Conservation (phyloP, 306 rosid species). For the Malus sylvestris region DNA sequence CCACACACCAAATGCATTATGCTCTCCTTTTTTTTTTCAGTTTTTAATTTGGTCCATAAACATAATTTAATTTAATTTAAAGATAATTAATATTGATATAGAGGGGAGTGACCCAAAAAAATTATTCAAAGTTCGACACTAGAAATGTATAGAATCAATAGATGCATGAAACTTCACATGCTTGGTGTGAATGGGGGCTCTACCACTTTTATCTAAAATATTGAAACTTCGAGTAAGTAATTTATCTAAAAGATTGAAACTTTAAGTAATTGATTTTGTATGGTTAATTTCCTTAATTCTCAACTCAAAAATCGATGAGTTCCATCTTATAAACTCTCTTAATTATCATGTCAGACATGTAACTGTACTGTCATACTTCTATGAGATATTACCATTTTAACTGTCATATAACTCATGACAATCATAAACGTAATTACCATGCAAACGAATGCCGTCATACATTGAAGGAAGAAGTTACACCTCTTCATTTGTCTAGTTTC, state of each 20-base stretch:
- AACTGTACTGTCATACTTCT: not conserved
- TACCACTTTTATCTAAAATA: not conserved
- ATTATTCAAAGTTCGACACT: not conserved
- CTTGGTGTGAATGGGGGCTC: not conserved
- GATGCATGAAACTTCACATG: not conserved
- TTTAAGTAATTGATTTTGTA: not conserved
- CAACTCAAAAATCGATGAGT: not conserved
- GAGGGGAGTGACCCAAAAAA: not conserved
- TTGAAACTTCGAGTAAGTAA: too few species aligned
- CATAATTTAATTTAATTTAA: not conserved
- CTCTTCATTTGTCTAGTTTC: not conserved
- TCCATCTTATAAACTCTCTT: not conserved
- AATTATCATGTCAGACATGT: not conserved
- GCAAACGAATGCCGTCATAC: not conserved
- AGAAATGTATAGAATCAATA: not conserved
- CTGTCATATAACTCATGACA: not conserved
- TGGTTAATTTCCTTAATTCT: not conserved
- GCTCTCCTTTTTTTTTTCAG: too few species aligned
- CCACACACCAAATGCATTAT: not conserved
- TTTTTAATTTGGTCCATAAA: not conserved
- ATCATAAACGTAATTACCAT: not conserved
- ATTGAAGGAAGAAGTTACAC: not conserved
- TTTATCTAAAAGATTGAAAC: not conserved
- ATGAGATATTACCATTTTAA: not conserved
- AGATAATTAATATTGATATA: not conserved